Evolutionary conservation across 1,284 basidiomycete species (phyloP), one percentile per base, ranked within the genome.

Genomic region (Athelia sp.): DNA sequence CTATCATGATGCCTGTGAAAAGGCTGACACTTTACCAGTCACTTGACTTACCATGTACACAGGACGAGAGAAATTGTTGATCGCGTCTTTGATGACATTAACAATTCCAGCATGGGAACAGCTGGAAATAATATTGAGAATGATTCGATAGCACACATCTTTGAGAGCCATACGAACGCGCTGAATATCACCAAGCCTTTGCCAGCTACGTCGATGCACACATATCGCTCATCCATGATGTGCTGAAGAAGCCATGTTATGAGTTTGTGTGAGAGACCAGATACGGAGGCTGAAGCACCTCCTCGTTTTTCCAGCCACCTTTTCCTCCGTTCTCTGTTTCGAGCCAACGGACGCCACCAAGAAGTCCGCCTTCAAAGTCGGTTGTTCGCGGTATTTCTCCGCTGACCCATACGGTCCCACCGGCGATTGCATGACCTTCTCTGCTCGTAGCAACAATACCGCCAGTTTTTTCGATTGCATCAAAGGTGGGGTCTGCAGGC

Each of bases 61-160:
- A 0, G 89, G 90, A 49, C 88, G 70, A 47, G 72, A 65, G 59
- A 90, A 83, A 17, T 64, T 78, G 15, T 62, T 61, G 3, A 84
- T 69, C 0, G 83, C 88, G 56, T 87, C 81, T 54, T 76, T 81
- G 51, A 89, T 69, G 32, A 91, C 88, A 56, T 93, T 93, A 49
- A 90, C 83, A 51, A 92, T 90, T 0, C 88, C 89, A 3, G 90
- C 87, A 65, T 92, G 87, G 3, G 87, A 90, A 62, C 87, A 90
- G 10, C 86, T 88, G 54, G 14, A 42, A 14, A 14, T 42, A 1
- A 29, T 40, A 43, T 40, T n/a, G 4, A 29, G 26, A 29, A 29
- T 45, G 36, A 36, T 40, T 34, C 11, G 32, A 9, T 14, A 47
- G 17, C 10, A 47, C 18, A 34, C 36, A 26, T 38, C 21, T 34